A percentile compares a stretch with the other conserved stretches of the same genome.
phyloP scores from a whole-genome alignment of 2,329 filamentous ascomycete species.

The Coniochaeta ligniaria region DNA sequence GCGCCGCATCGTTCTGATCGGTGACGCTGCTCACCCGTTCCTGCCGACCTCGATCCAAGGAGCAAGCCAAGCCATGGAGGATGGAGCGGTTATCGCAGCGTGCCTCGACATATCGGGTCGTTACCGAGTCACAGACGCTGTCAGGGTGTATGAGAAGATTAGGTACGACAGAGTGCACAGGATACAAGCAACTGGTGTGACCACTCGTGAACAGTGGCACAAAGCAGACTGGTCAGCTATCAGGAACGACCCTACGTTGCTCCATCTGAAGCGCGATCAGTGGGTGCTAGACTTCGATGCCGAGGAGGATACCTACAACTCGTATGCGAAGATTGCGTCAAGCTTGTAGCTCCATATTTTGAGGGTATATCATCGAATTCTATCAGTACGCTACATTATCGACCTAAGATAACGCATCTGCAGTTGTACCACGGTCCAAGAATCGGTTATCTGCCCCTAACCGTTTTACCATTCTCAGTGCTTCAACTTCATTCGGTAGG shows the following conservation, averaged over 20 bases:
- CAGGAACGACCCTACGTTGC: conserved; percentile 32
- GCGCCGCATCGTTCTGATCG: conserved; percentile 33
- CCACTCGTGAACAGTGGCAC: conserved; percentile 40
- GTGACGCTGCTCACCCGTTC: conserved; percentile 40
- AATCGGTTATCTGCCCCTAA: too few species aligned
- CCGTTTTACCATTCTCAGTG: background rate
- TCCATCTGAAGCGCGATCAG: conserved; percentile 36
- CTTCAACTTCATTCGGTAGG: conserved; percentile 9
- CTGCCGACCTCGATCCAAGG: conserved; percentile 38
- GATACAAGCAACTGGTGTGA: conserved; percentile 36
- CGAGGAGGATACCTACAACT: conserved; percentile 35
- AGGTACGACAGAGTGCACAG: conserved; percentile 33
- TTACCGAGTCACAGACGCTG: conserved; percentile 10
- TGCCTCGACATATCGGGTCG: conserved; percentile 21
- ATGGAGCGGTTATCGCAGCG: conserved; percentile 34
- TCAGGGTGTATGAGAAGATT: conserved; percentile 28
- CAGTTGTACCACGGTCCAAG: too few species aligned
- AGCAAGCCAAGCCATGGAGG: conserved; percentile 38
- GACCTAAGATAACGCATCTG: too few species aligned
- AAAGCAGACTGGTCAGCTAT: conserved; percentile 38
- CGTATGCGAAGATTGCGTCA: conserved; percentile 15
- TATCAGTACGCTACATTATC: too few species aligned
- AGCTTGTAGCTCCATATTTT: background rate
- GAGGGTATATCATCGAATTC: background rate
- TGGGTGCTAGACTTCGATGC: conserved; percentile 43